A percentile compares a stretch with the other conserved stretches of the same genome.
These are phyloP conservation scores for Amniculicola lignicola DNA, from an alignment of 495 filamentous ascomycete genomes.

Conservation along the genomic window DNA sequence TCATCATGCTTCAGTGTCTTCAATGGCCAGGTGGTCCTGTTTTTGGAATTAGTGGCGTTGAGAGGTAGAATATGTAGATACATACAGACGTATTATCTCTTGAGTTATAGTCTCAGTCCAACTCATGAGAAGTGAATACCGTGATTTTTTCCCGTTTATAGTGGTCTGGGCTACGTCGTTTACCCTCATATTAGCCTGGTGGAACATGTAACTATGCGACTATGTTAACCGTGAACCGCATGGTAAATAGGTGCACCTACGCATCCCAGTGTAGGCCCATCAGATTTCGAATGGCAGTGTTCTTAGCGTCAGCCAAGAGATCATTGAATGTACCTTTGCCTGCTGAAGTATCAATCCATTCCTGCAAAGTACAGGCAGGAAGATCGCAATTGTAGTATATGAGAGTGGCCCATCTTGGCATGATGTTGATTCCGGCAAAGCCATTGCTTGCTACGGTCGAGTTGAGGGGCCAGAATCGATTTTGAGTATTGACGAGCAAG, in stretches of 20 bases:
- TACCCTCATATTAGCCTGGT: constrained; percentile 60
- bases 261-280: constrained; percentile 53
- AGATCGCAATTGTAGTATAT: constrained; percentile 66
- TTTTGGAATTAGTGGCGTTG: no score
- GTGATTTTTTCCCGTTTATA: constrained; percentile 50
- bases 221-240: neutral
- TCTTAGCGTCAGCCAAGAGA: constrained; percentile 50
- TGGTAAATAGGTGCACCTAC: constrained; percentile 45
- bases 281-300: constrained; percentile 55
- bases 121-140: constrained; percentile 57
- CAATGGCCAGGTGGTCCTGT: constrained; percentile 54
- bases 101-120: constrained; percentile 59
- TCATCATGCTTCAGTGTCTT: constrained; percentile 55
- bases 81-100: constrained; percentile 54
- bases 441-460: constrained; percentile 52
- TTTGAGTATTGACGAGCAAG: constrained; percentile 36
- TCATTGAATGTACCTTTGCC: constrained; percentile 50
- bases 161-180: constrained; percentile 47
- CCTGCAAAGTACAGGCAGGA: constrained; percentile 53
- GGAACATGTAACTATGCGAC: constrained; percentile 47
- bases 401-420: constrained; percentile 60
- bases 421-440: constrained; percentile 55
- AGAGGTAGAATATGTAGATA: no score
- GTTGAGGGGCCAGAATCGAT: constrained; percentile 53
- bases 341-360: constrained; percentile 61